Conservation (phyloP, 352 stramenopile genomes). For the Phytophthora macrochlamydospora region DNA sequence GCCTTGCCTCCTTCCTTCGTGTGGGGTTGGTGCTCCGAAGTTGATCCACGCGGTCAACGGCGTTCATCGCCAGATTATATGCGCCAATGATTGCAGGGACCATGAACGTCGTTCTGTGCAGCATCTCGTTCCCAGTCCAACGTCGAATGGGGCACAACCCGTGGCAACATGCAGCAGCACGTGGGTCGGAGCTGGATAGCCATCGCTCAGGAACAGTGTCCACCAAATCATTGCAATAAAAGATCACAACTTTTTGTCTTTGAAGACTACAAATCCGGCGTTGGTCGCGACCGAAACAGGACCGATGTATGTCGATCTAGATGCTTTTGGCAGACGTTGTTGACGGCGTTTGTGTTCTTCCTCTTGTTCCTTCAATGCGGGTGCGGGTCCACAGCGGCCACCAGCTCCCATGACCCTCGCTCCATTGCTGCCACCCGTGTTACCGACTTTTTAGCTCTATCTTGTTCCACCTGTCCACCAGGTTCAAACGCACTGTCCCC, state of each 20-base stretch:
- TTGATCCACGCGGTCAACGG: conserved; percentile 9
- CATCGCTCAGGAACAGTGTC: no score
- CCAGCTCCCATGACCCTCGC: conserved; percentile 1
- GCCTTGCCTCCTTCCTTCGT: background rate
- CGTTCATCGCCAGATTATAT: conserved; percentile 14
- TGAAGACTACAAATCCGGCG: conserved; percentile 2
- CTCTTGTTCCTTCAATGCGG: no score
- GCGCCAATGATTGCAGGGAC: background rate
- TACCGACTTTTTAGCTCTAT: background rate
- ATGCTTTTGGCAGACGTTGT: no score
- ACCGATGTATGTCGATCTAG: no score
- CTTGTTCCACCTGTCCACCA: no score
- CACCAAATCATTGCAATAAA: conserved; percentile 17
- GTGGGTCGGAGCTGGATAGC: no score
- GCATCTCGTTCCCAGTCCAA: background rate
- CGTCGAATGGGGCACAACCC: conserved; percentile 5
- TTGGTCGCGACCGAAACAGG: no score
- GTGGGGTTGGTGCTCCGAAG: background rate
- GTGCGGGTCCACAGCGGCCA: background rate
- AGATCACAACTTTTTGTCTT: conserved; percentile 9
- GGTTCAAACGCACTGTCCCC: background rate
- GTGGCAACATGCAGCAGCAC: conserved; percentile 7
- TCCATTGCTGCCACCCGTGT: background rate
- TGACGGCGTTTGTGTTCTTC: background rate
- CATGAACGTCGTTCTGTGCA: conserved; percentile 14